Evolutionary conservation across 148 eudicot genomes (phyloP).

Genomic region (Dianthus caryophyllus): DNA sequence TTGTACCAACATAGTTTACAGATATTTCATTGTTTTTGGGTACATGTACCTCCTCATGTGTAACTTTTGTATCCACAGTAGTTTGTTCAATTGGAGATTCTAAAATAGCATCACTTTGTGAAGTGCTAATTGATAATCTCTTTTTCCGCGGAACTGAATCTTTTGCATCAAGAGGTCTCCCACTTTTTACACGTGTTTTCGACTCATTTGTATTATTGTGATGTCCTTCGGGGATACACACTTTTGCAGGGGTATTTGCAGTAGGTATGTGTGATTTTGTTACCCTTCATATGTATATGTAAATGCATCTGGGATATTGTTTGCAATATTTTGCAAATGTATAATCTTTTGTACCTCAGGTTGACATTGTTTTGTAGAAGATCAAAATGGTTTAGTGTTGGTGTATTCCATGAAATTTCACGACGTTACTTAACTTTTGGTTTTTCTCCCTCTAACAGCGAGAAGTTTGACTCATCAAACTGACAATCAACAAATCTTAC

Average conservation of each 20-base stretch:
- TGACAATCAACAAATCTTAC: background rate
- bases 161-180: background rate
- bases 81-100: background rate
- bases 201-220: background rate
- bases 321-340: background rate
- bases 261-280: background rate
- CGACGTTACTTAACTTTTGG: background rate
- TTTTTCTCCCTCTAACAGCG: too few relatives aligned
- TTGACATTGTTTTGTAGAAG: background rate
- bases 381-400: slow-evolving; percentile 3
- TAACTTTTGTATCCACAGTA: background rate
- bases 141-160: background rate
- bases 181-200: background rate
- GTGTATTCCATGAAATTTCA: background rate
- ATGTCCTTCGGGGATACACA: background rate
- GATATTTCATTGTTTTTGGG: background rate
- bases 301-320: background rate
- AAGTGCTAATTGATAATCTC: background rate
- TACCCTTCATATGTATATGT: background rate
- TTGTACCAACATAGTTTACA: background rate
- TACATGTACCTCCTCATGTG: background rate
- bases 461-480: too few relatives aligned
- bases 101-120: background rate
- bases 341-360: background rate
- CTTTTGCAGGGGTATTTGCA: background rate